phyloP scores from a whole-genome alignment of 2,329 filamentous ascomycete genomes.

The Zasmidium cellare region DNA sequence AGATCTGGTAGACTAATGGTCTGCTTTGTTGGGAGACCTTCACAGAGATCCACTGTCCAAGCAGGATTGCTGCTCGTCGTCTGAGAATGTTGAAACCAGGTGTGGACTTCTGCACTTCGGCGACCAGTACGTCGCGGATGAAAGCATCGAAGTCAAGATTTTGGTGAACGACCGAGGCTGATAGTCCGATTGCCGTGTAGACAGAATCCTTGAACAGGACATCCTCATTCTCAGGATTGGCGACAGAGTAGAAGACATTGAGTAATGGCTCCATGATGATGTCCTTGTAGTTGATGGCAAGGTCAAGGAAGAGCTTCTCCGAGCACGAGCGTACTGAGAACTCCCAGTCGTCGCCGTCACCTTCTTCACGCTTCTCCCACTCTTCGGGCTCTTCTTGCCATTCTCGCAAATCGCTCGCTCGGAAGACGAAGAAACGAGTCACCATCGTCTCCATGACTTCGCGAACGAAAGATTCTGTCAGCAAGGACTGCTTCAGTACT shows the following conservation, averaged over 20 bases:
- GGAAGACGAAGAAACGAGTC: conserved; percentile 84
- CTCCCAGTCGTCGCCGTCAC: conserved; percentile 81
- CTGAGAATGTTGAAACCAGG: conserved; percentile 78
- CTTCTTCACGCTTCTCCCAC: conserved; percentile 90
- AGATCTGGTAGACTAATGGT: conserved; percentile 81
- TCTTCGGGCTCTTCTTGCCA: conserved; percentile 96
- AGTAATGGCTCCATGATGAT: conserved; percentile 77
- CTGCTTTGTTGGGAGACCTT: conserved; percentile 69
- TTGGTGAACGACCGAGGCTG: conserved; percentile 72
- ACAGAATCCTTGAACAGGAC: conserved; percentile 89
- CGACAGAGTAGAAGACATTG: conserved; percentile 77
- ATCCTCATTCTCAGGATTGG: conserved; percentile 64
- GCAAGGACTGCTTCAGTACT: conserved; percentile 69
- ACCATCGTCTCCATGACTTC: conserved; percentile 84
- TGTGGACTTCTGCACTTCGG: conserved; percentile 71
- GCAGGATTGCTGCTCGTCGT: conserved; percentile 81
- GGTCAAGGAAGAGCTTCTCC: conserved; percentile 89
- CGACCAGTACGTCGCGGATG: conserved; percentile 70
- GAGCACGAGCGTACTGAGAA: conserved; percentile 90
- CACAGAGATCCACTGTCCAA: conserved; percentile 86
- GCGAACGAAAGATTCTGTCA: conserved; percentile 74
- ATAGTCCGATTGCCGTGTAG: conserved; percentile 87
- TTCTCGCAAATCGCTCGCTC: conserved; percentile 78
- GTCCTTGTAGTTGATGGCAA: conserved; percentile 84
- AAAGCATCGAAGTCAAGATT: conserved; percentile 83